Evolutionary conservation across 345 rosid genomes (phyloP), one percentile per base, ranked within the genome.

Genomic region (Physaria fendleri): DNA sequence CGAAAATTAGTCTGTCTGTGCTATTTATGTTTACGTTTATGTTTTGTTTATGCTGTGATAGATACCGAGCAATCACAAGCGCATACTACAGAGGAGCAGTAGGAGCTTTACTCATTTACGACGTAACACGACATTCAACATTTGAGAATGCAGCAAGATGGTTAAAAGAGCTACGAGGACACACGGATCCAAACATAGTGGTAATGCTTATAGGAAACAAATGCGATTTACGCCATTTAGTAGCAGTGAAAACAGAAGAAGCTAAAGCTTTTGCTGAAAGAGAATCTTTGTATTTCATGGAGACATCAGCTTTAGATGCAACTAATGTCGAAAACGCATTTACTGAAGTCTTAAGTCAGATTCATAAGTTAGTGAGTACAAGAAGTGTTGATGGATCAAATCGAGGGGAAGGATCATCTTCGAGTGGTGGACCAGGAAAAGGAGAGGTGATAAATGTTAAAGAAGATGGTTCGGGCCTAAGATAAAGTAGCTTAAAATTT

Each of bases 121-220:
- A 82, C 16, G 81, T 82, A 29, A 82, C 87, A 14, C 69, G 87
- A 10, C 84, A 79, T 6, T 71, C 81, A 0, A 82, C 87, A 0
- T 82, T 79, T 37, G 87, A 82, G 74, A 82, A 79, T 15, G 84
- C 77, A 16, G 82, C 81, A 47, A 79, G 87, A 63, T 82, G 87
- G 87, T 32, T 82, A 61, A 75, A 65, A 66, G 87, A 82, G 43
- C 74, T 82, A 35, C 51, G 84, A 13, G 82, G 67, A 38, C 87
- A 82, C 63, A 82, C 87, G 0, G 87, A 82, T 12, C 74, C 81
- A 28, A 82, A 77, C 74, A 79, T 82, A 5, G 87, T 82, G 49
- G 81, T 82, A 10, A 82, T 82, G 84, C 77, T 82, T n/a, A 82
- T 82, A 9, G 87, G 87, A 5, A 82, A 82, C 82, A 82, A 82